A percentile compares a stretch with the other conserved stretches of the same genome.
phyloP scores from a whole-genome alignment of 2,329 filamentous ascomycete genomes.

The Cercospora berteroae region DNA sequence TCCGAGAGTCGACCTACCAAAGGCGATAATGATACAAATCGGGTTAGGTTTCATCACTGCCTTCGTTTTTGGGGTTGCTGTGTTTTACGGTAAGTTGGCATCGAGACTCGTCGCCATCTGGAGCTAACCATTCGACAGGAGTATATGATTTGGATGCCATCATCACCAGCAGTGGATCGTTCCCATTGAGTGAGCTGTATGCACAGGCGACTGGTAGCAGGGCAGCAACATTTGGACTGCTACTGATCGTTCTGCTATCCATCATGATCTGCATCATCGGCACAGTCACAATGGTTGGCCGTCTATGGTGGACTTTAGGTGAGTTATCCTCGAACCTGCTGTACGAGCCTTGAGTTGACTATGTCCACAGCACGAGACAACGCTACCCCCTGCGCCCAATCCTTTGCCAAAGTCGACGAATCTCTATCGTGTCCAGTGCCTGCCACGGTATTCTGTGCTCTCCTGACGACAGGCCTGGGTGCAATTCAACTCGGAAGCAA shows the following conservation, averaged over 20 bases:
- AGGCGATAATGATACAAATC: constrained; percentile 52
- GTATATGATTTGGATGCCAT: constrained; percentile 48
- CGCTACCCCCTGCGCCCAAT: constrained; percentile 56
- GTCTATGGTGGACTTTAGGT: constrained; percentile 50
- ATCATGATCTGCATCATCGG: constrained; percentile 51
- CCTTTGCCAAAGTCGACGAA: constrained; percentile 56
- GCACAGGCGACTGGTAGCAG: constrained; percentile 48
- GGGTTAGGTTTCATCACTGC: constrained; percentile 47
- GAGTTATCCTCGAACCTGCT: not conserved
- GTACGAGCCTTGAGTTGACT: not conserved
- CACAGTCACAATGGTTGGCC: constrained; percentile 51
- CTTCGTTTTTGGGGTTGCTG: constrained; percentile 50
- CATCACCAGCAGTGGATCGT: constrained; percentile 41
- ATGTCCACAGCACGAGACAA: constrained; percentile 51
- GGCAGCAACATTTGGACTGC: constrained; percentile 56
- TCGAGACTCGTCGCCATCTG: too few relatives aligned
- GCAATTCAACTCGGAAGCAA: constrained; percentile 37
- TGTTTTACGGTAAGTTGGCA: constrained; percentile 45
- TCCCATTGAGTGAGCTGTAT: constrained; percentile 51
- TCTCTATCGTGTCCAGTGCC: constrained; percentile 59
- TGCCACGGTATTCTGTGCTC: constrained; percentile 56
- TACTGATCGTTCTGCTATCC: constrained; percentile 57
- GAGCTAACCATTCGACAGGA: constrained; percentile 17
- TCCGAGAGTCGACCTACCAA: constrained; percentile 47
- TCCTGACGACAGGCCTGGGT: constrained; percentile 48